Evolutionary conservation across 176 grass and related monocot species (phyloP).

Genomic region (Aegilops umbellulata): DNA sequence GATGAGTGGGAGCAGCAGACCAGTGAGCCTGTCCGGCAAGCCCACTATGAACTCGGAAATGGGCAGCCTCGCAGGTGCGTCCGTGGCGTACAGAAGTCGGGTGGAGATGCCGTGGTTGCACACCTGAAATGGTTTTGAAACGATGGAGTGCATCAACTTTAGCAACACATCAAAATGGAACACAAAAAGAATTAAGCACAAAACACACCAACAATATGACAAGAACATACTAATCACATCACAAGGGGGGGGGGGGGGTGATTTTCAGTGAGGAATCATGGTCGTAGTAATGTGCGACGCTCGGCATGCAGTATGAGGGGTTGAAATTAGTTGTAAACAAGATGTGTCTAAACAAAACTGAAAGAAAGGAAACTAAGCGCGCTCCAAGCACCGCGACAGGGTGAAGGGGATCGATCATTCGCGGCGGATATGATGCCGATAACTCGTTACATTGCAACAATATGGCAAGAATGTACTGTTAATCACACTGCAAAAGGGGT

Average conservation of each 20-base stretch:
- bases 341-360: neutral
- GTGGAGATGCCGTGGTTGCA: slow-evolving; percentile 28
- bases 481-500: neutral
- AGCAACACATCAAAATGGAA: neutral
- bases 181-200: neutral
- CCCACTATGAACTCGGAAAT: slow-evolving; percentile 21
- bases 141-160: neutral
- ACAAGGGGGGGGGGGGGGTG: too few species aligned
- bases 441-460: neutral
- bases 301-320: neutral
- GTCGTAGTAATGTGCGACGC: too few species aligned
- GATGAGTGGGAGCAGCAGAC: slow-evolving; percentile 7
- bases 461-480: neutral
- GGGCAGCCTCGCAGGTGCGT: slow-evolving; percentile 26
- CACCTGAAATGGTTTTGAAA: neutral
- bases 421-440: neutral
- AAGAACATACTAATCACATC: too few species aligned
- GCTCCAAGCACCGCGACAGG: neutral
- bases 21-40: slow-evolving; percentile 1
- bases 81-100: neutral
- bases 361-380: neutral
- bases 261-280: too few species aligned
- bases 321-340: neutral
- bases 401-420: neutral
- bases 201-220: too few species aligned